Evolutionary conservation across 352 stramenopile species (phyloP).

Genomic region (Phytopythium delawarense): DNA sequence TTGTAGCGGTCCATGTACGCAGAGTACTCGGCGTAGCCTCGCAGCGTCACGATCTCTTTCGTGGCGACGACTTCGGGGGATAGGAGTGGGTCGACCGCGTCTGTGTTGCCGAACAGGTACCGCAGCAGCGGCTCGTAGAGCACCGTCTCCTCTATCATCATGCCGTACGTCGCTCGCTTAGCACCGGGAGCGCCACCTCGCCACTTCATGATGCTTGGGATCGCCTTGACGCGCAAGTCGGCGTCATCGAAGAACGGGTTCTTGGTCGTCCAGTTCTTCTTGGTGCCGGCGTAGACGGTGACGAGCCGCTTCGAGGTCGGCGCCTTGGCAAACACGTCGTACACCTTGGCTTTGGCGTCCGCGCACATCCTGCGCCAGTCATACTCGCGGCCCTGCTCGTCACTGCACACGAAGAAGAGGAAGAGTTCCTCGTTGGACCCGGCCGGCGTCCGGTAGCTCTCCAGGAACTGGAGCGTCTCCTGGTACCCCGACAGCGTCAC

Average conservation of each 20-base stretch:
- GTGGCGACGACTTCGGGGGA: constrained; percentile 27
- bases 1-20: constrained; percentile 38
- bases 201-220: constrained; percentile 69
- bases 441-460: constrained; percentile 27
- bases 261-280: constrained; percentile 46
- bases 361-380: constrained; percentile 45
- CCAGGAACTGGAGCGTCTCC: constrained; percentile 43
- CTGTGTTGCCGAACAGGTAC: constrained; percentile 69
- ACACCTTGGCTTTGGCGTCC: constrained; percentile 39
- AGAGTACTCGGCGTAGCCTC: constrained; percentile 35
- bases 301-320: constrained; percentile 39
- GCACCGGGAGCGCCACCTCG: constrained; percentile 29
- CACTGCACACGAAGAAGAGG: constrained; percentile 66
- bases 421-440: constrained; percentile 46
- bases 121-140: constrained; percentile 58
- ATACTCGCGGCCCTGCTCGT: constrained; percentile 37
- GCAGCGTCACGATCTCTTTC: constrained; percentile 49
- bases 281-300: constrained; percentile 53
- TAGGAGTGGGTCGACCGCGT: constrained; percentile 40
- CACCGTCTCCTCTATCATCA: constrained; percentile 52
- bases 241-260: constrained; percentile 61
- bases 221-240: constrained; percentile 58
- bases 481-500: constrained; percentile 44
- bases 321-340: constrained; percentile 55
- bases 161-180: constrained; percentile 49